Evolutionary conservation across 2,329 filamentous ascomycete genomes (phyloP).

Genomic region (Cladophialophora chaetospira): DNA sequence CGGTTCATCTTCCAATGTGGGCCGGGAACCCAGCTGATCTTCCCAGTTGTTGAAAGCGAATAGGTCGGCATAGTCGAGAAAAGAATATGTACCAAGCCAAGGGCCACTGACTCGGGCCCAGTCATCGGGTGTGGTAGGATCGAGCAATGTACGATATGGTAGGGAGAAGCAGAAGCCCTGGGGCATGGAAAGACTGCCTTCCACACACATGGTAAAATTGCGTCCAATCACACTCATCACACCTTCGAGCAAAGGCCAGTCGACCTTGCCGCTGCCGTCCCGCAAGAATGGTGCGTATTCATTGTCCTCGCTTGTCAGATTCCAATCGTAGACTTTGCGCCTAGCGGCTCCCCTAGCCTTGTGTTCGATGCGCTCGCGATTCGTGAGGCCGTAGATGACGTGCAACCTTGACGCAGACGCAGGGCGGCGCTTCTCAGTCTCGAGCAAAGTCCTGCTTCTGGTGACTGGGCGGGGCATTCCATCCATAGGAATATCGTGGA

Average conservation of each 20-base stretch:
- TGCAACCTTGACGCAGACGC: conserved; percentile 30
- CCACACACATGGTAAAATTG: conserved; percentile 28
- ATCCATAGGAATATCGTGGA: conserved; percentile 14
- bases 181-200: conserved; percentile 24
- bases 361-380: conserved; percentile 25
- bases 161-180: conserved; percentile 33
- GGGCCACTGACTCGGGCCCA: conserved; percentile 31
- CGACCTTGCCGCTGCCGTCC: conserved; percentile 29
- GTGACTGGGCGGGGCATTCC: conserved; percentile 14
- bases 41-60: conserved; percentile 27
- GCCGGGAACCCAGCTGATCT: conserved; percentile 3
- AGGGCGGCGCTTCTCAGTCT: conserved; percentile 20
- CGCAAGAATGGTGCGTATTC: conserved; percentile 32
- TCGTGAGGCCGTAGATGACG: conserved; percentile 31
- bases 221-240: conserved; percentile 26
- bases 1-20: conserved; percentile 28
- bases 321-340: conserved; percentile 32
- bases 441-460: conserved; percentile 14
- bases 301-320: conserved; percentile 18
- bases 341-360: conserved; percentile 26
- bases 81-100: conserved; percentile 34
- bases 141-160: conserved; percentile 29
- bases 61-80: conserved; percentile 31
- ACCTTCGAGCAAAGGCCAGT: conserved; percentile 32
- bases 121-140: conserved; percentile 26